A percentile compares a stretch with the other conserved stretches of the same genome.
Conservation (phyloP, 225 moss, liverwort and hornwort genomes). For the Thuidium tamariscinum region DNA sequence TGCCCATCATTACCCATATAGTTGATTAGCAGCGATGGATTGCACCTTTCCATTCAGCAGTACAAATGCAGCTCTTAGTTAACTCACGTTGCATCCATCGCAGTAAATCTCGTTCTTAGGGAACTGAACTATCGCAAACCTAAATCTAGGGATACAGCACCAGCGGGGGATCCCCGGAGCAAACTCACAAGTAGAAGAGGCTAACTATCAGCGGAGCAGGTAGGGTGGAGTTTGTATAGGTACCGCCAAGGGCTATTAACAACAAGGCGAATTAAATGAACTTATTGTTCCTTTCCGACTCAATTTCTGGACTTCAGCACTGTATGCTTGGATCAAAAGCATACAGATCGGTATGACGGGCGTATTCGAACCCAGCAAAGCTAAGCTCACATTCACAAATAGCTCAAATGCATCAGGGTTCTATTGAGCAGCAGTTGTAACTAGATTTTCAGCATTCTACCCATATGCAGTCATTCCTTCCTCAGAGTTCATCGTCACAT, state of each 20-base stretch:
- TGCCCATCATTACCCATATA: constrained; percentile 66
- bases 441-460: neutral
- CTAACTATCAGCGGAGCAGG: neutral
- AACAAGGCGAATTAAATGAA: neutral
- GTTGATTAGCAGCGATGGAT: constrained; percentile 92
- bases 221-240: neutral
- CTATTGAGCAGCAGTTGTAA: neutral
- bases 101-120: neutral
- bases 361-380: neutral
- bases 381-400: neutral
- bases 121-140: neutral
- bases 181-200: neutral
- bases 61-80: constrained; percentile 8
- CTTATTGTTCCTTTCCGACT: neutral
- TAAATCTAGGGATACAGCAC: neutral
- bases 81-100: neutral
- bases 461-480: neutral
- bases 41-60: constrained; percentile 62
- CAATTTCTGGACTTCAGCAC: neutral
- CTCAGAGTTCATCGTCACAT: neutral
- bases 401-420: neutral
- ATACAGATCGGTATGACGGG: neutral
- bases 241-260: neutral
- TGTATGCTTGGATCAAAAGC: neutral
- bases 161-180: neutral